Evolutionary conservation across 768 basidiomycete genomes (phyloP), one percentile per base, ranked within the genome.

Genomic region (Symmetrospora coprosmae): DNA sequence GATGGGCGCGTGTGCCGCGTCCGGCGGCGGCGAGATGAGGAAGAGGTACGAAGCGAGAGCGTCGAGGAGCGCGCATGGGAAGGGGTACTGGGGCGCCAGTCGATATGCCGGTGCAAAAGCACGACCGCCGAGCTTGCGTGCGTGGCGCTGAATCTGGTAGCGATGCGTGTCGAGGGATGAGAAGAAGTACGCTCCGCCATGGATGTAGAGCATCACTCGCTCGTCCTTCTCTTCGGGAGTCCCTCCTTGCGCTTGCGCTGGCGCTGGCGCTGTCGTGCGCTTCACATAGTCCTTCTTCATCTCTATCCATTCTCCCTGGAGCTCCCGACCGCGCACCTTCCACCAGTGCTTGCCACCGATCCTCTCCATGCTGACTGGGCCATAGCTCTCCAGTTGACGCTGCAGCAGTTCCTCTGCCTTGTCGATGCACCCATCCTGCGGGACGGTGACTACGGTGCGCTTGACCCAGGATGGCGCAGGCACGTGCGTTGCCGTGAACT

Each of bases 11-110:
- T 97, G 94, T 19, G 79, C 75, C 4, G 86, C 81, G 2, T 76
- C 84, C 6, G 81, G 76, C 5, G 92, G 92, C 1, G 92, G 90
- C n/a, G 78, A 75, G 62, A 91, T 88, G 25, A 99, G 76, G 73
- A 84, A 99, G 5, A 99, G 71, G 67, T 94, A 97, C 7, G 89
- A 83, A 2, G 92, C 86, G 11, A 97, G 69, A 33, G 82, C 75
- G 71, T 97, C 92, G 67, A 94, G 90, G 6, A 96, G 73, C 1
- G 50, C 61, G 55, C 74, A 76, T 0, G 92, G 92, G 70, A 94
- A 96, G 1, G 92, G 92, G 67, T 92, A 97, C 73, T 96, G 92
- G 0, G 92, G 92, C 14, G 91, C 85, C n/a, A 91, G 79, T 41
- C 85, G 81, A 53, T 73, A 72, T 59, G 76, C 73, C 58, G 76